phyloP scores from a whole-genome alignment of 176 grass and related monocot genomes.

The Dendrocalamus sinicus region DNA sequence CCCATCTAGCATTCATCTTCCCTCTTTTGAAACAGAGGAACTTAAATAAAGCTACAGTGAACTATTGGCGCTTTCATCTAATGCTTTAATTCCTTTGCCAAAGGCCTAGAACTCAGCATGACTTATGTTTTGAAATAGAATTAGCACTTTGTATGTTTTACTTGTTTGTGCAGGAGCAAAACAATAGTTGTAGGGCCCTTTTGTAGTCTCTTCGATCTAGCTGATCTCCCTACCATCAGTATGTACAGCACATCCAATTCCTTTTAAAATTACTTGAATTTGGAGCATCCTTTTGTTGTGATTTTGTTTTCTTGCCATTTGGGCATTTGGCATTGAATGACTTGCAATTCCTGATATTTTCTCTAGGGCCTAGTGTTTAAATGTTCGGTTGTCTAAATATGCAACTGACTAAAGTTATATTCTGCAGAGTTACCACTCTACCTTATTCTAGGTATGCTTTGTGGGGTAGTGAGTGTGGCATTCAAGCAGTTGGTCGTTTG shows the following conservation, averaged over 20 bases:
- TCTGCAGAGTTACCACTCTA: slow-evolving; percentile 90
- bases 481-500: slow-evolving; percentile 88
- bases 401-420: slow-evolving; percentile 46
- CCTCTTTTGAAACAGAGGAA: neutral
- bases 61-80: neutral
- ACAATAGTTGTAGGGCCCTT: neutral
- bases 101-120: neutral
- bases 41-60: neutral
- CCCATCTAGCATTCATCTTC: slow-evolving; percentile 11
- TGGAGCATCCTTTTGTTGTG: neutral
- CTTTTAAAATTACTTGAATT: slow-evolving; percentile 13
- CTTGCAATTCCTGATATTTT: neutral
- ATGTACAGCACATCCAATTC: slow-evolving; percentile 5
- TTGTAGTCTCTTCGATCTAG: neutral
- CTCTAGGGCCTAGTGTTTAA: neutral
- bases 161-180: slow-evolving; percentile 11
- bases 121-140: neutral
- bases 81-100: neutral
- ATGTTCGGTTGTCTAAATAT: slow-evolving; percentile 17
- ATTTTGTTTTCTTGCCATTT: slow-evolving; percentile 15
- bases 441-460: slow-evolving; percentile 96
- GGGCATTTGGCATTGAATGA: neutral
- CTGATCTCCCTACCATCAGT: neutral
- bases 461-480: slow-evolving; percentile 85
- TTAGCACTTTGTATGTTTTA: neutral